Conservation (phyloP, 2,329 filamentous ascomycete species). For the Ilyonectria robusta region DNA sequence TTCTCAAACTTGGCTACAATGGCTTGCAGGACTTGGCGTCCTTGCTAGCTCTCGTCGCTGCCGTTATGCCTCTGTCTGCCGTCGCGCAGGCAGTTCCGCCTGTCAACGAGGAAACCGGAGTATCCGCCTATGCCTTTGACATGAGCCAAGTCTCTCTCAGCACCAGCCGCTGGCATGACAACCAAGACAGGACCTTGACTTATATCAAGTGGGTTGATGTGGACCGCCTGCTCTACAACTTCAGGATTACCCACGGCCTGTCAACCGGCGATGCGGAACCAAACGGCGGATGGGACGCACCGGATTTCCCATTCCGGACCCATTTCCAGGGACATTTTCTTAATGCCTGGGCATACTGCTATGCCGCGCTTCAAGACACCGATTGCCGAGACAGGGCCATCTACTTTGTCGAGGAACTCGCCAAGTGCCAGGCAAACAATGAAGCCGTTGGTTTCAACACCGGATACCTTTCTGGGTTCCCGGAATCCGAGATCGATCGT, state of each 20-base stretch:
- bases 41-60: not conserved
- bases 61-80: not conserved
- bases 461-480: conserved; percentile 67
- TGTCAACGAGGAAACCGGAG: conserved; percentile 16
- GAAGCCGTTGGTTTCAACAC: conserved; percentile 57
- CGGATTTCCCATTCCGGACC: conserved; percentile 66
- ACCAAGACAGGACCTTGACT: conserved; percentile 60
- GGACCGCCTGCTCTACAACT: conserved; percentile 64
- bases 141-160: conserved; percentile 31
- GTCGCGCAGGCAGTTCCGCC: conserved; percentile 3
- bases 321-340: conserved; percentile 67
- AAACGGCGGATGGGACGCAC: conserved; percentile 68
- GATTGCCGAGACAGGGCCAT: conserved; percentile 61
- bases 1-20: not conserved
- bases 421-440: conserved; percentile 67
- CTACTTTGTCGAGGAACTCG: conserved; percentile 62
- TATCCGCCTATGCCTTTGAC: conserved; percentile 27
- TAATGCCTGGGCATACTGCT: conserved; percentile 65
- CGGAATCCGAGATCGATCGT: conserved; percentile 63
- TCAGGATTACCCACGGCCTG: conserved; percentile 61
- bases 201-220: conserved; percentile 63
- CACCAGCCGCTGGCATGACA: conserved; percentile 48
- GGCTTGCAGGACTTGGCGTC: conserved; percentile 9
- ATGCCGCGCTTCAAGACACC: conserved; percentile 57
- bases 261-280: conserved; percentile 60